Percentiles rank a stretch among this genome's conserved stretches.
phyloP scores from a whole-genome alignment of 2,329 filamentous ascomycete genomes.

The Microascus cirrosus region DNA sequence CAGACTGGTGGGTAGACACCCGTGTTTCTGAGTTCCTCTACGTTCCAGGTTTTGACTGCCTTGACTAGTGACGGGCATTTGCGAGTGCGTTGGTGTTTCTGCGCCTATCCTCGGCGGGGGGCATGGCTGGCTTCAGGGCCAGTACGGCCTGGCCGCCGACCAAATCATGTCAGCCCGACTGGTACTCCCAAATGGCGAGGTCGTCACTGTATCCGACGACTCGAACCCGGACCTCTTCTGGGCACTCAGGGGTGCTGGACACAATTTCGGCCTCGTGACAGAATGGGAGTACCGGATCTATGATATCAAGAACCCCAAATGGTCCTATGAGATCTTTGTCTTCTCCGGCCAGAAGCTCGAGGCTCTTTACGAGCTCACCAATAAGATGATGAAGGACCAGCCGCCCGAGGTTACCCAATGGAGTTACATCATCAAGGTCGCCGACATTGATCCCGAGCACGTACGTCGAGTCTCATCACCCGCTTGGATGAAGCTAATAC shows the following conservation, averaged over 20 bases:
- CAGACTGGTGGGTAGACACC: slow-evolving; percentile 26
- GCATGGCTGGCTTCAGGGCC: slow-evolving; percentile 41
- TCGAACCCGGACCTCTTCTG: slow-evolving; percentile 39
- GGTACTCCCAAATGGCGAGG: slow-evolving; percentile 36
- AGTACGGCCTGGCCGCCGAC: slow-evolving; percentile 40
- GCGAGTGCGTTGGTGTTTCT: slow-evolving; percentile 37
- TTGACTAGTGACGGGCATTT: slow-evolving; percentile 32
- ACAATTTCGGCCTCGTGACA: slow-evolving; percentile 50
- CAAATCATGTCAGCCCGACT: slow-evolving; percentile 39
- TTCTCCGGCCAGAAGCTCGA: slow-evolving; percentile 38
- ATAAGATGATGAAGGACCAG: slow-evolving; percentile 30
- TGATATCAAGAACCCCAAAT: slow-evolving; percentile 25
- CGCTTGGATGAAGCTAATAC: neutral
- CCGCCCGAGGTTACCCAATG: slow-evolving; percentile 34
- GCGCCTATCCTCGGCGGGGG: slow-evolving; percentile 46
- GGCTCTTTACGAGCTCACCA: slow-evolving; percentile 31
- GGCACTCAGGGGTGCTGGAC: slow-evolving; percentile 44
- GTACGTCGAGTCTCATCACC: slow-evolving; percentile 13
- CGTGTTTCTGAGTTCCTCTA: too few species aligned
- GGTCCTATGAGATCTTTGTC: slow-evolving; percentile 30
- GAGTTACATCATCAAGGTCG: slow-evolving; percentile 32
- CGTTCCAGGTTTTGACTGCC: neutral
- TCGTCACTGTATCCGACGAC: slow-evolving; percentile 22
- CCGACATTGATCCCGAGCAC: slow-evolving; percentile 26
- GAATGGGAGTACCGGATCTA: slow-evolving; percentile 34